Percentiles rank a stretch among this genome's conserved stretches.
Evolutionary conservation across 2,329 filamentous ascomycete species (phyloP).

Genomic region (Mycocentrospora acerina): DNA sequence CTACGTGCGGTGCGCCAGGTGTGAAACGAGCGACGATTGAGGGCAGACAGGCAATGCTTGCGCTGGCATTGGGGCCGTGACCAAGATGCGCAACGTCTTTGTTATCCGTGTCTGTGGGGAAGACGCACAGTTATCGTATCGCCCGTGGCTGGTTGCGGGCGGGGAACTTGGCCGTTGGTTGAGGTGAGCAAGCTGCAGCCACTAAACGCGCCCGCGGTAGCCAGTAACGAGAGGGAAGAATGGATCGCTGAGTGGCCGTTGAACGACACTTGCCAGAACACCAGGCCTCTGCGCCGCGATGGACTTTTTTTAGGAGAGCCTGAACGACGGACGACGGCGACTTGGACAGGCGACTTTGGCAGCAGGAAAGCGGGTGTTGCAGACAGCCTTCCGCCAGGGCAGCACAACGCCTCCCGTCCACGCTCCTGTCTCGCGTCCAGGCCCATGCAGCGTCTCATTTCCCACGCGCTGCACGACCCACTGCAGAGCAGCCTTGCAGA

Average conservation of each 20-base stretch:
- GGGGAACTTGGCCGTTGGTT: background rate
- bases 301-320: no score
- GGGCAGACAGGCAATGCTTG: constrained; percentile 27
- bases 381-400: no score
- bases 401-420: no score
- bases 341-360: no score
- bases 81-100: constrained; percentile 4
- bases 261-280: background rate
- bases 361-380: no score
- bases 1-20: constrained; percentile 23
- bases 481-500: constrained; percentile 9
- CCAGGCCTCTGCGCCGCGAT: no score
- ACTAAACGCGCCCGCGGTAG: background rate
- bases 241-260: background rate
- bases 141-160: background rate
- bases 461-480: constrained; percentile 16
- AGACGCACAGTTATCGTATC: constrained; percentile 8
- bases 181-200: background rate
- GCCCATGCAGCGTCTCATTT: constrained; percentile 14
- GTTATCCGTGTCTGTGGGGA: constrained; percentile 1
- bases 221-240: background rate
- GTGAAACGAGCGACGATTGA: constrained; percentile 36
- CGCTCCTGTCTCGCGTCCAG: no score
- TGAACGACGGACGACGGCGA: no score
- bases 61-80: constrained; percentile 28